Base-by-base conservation (phyloP, 2,329 filamentous ascomycete genomes). In the Chaetomium sp. region DNA sequence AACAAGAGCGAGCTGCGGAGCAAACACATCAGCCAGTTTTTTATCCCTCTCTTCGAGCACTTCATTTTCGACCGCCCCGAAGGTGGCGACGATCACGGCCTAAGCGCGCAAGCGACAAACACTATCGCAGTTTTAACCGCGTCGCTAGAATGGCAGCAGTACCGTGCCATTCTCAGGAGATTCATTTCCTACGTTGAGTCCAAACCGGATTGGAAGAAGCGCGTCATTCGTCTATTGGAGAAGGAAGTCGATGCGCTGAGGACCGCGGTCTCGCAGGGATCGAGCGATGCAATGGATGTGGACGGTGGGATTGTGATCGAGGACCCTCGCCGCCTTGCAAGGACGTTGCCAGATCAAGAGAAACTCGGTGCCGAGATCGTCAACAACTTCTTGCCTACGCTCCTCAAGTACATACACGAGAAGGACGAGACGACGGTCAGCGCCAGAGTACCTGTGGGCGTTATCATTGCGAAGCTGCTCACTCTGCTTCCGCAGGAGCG, bases 371-470 rank as follows among this genome's bases (percentile, higher is more conserved):
- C 81, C 1, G 90, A 96, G 62, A 76, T 97, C 52, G 80, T 82
- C 42, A 81, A 82, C 19, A 85, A 85, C 59, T 88, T 96, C 64
- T 74, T 96, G 40, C 90, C 92, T 0, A 82, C 88, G 14, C 74
- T 99, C 36, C 79, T 86, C n/a, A 82, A 84, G 46, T 94, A 96
- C 67, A 80, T 97, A 34, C 91, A 96, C 65, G 86, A 95, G 65
- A 97, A 96, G 70, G 89, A 97, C 61, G 94, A 99, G 69, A 86
- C 90, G 1, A 91, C 91, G 49, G 92, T 99, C 70, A 96, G 91
- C 72, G 82, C 94, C 52, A 89, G 94, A 69, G 87, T 96, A 37
- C 91, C 92, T 0, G 87, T 96, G 5, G 91, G 91, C 33, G 82
- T 96, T 38, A 90, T 94, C 34, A 82, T 92, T 44, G 87, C 95